Conservation (phyloP, 106 monocot species). For the Dioscorea dumetorum region DNA sequence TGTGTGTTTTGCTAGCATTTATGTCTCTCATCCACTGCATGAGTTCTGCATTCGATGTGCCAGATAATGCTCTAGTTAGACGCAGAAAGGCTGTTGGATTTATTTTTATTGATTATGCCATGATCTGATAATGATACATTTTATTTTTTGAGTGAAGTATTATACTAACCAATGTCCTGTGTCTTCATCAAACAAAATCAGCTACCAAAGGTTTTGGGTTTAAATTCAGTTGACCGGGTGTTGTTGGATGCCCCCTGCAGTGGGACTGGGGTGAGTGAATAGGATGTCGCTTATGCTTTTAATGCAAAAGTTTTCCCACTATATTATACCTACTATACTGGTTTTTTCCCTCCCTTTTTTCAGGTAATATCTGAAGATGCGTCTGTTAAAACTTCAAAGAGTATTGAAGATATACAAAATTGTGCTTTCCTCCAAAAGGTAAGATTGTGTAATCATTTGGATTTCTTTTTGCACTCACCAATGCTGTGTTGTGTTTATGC, state of each 20-base stretch:
- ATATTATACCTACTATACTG: constrained; percentile 3
- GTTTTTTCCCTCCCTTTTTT: constrained; percentile 10
- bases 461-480: not conserved
- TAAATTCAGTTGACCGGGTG: constrained; percentile 89
- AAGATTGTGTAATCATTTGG: not conserved
- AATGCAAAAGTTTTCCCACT: not conserved
- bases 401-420: constrained; percentile 63
- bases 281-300: not conserved
- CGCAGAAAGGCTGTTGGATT: no score
- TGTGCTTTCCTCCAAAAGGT: constrained; percentile 98
- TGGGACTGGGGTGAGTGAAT: constrained; percentile 83
- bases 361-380: constrained; percentile 84
- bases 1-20: no score
- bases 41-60: no score
- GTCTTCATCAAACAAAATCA: constrained; percentile 20
- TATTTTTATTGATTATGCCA: no score
- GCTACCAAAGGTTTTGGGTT: constrained; percentile 77
- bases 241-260: constrained; percentile 97
- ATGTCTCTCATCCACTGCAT: no score
- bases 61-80: no score
- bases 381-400: constrained; percentile 79
- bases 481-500: not conserved
- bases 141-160: no score
- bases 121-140: no score
- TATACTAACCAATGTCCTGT: not conserved